Evolutionary conservation across 495 filamentous ascomycete genomes (phyloP), one percentile per base, ranked within the genome.

Genomic region (Parathielavia hyrcaniae): DNA sequence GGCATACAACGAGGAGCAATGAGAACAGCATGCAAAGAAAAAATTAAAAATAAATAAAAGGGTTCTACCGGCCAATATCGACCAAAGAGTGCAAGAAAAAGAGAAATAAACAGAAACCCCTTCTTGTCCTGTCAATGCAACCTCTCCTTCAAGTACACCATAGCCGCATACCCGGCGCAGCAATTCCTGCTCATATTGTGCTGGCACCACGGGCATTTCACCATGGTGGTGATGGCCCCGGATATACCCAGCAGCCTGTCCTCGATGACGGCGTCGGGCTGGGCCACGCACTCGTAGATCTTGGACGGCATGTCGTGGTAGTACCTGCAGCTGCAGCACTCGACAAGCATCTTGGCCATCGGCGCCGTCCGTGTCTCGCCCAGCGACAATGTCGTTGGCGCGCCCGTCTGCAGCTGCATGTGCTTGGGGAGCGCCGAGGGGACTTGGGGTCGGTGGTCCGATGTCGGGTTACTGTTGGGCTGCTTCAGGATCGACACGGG

Each of bases 251-350:
- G 62, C 56, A 67, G 53, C 57, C 65, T 64, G 60, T 81, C 78
- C 57, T 77, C 68, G 1, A 79, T 73, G 17, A 81, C 67, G 22
- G 75, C 76, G 55, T 86, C 82, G 11, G 84, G 81, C 61, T 80
- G 82, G 19, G 84, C 82, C 77, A 89, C 86, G 64, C 79, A 86
- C 54, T 87, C 83, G 64, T 90, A 90, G 50, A 88, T 75, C 44
- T 84, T 82, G 11, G 83, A 85, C 11, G 88, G 88, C 69, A 90
- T 81, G 62, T 91, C 88, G 69, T 91, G 86, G 79, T 86, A 91
- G 69, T 85, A 89, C 53, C 84, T 84, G 77, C 88, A 92, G 53
- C 77, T 80, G 68, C 88, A 92, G 67, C 88, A 92, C 55, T 91
- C 84, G 7, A 91, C 86, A 58, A 92, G 83, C 57, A 90, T 75